phyloP scores from a whole-genome alignment of 306 rosid species.

The Lablab purpureus region DNA sequence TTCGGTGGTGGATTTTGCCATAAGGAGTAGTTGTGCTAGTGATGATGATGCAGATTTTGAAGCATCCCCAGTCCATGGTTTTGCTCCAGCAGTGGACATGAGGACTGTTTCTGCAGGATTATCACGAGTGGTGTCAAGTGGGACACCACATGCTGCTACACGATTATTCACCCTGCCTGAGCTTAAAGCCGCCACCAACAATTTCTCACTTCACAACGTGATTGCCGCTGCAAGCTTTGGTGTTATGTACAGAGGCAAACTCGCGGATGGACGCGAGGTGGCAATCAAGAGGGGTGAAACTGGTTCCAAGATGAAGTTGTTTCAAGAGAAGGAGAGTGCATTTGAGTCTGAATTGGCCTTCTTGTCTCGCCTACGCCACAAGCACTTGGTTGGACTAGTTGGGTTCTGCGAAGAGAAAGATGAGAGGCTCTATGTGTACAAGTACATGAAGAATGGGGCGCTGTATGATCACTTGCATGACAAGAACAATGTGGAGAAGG shows the following conservation, averaged over 20 bases:
- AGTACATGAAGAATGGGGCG: constrained; percentile 71
- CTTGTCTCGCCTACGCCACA: constrained; percentile 82
- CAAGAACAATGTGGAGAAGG: constrained; percentile 55
- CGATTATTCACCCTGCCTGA: constrained; percentile 61
- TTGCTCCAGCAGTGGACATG: not conserved
- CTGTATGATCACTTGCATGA: constrained; percentile 59
- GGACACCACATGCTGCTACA: not conserved
- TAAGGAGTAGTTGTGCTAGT: too few species aligned
- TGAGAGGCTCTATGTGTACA: constrained; percentile 38
- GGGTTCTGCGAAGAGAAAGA: constrained; percentile 47
- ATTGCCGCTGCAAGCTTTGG: constrained; percentile 86
- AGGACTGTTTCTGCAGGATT: not conserved
- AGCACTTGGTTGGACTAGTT: constrained; percentile 82
- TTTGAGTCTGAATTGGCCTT: constrained; percentile 45
- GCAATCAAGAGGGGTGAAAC: constrained; percentile 85
- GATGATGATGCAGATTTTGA: too few species aligned
- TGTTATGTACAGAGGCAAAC: constrained; percentile 74
- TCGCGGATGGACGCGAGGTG: constrained; percentile 74
- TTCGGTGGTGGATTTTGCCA: too few species aligned
- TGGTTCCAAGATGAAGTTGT: constrained; percentile 54
- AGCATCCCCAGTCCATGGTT: not conserved
- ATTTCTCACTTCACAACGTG: constrained; percentile 69
- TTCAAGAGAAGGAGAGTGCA: constrained; percentile 91
- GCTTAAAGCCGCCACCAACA: constrained; percentile 71
- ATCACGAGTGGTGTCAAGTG: not conserved